Evolutionary conservation across 805 yeast species (phyloP), one percentile per base, ranked within the genome.

Genomic region (Wickerhamomyces bovis): DNA sequence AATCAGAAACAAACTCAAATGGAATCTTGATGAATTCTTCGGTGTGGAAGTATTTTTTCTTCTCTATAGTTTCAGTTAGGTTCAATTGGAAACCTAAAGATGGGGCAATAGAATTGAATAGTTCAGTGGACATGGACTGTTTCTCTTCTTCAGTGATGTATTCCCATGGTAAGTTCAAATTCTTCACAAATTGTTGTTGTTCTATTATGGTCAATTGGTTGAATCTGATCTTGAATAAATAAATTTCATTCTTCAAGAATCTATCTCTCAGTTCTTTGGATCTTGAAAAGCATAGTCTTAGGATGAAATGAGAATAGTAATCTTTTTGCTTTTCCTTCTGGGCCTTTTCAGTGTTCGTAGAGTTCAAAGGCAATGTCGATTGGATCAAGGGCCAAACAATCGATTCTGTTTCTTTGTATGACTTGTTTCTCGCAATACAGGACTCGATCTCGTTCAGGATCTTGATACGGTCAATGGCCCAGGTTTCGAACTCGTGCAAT

Each of bases 391-490:
- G 94, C 53, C 77, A 79, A 54, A 92, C 69, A 4, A 76, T 68
- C 10, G 68, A 60, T 54, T 84, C 92, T 31, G 80, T 77, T 47
- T 89, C 97, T 53, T 76, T 78, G 41, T 76, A 60, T 1, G 76
- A 64, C 57, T 81, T 80, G 49, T 82, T 81, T 55, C 95, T 73
- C 21, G 83, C 79, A 39, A 75, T 58, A 52, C 85, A 78, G 1
- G 88, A 76, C 58, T 92, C 97, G 43, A 94, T 83, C 61, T 89
- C 96, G 45, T 89, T 76, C 48, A 94, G 71, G 9, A 94, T 78
- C 60, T 84, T 81, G 52, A 92, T 72, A 49, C 99, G 70, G 60
- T 92, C 98, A 45, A 94, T 83, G 5, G 98, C 98, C 97, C 97
- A 94, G 5, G 75, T 73, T 67, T 94, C 99, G 65, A 94, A 94